Evolutionary conservation across 2,329 filamentous ascomycete genomes (phyloP), one percentile per base, ranked within the genome.

Genomic region (Aspergillus quadricinctus): DNA sequence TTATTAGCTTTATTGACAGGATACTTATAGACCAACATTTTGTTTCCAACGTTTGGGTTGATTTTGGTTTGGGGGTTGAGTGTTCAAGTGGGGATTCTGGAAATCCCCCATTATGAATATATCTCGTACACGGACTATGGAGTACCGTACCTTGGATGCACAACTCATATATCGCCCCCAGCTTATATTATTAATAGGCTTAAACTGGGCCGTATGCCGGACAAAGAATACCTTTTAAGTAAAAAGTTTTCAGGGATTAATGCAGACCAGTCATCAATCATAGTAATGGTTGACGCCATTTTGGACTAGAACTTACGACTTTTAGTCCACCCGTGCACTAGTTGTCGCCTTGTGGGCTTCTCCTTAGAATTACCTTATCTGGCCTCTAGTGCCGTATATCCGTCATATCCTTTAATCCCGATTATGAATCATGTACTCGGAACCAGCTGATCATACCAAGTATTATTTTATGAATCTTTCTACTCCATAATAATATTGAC

Each of bases 201-300:
- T 59, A 52, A 54, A 50, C 51, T 59, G 53, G 45, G 54, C 57
- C 59, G 49, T 61, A 54, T 50, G 59, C 59, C 59, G 57, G 59
- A 57, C 57, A 57, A 23, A 23, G 28, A 55, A 45, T 45, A 17
- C 19, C 45, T n/a, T 45, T 14, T 29, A n/a, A 19, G n/a, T 40
- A 23, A 23, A 23, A 23, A 23, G 23, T 23, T 7, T 37, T 35
- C 11, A 7, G 17, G 6, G 6, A 17, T 37, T 37, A 37, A 37
- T 17, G 31, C 31, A 37, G 50, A 52, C 25, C 40, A 52, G 50
- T 52, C 40, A 46, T 29, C 21, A 23, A 41, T 41, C 21, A 28
- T 43, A 28, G 35, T 28, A 43, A 52, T 48, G 23, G 19, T 31
- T 37, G 45, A 41, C 52, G 50, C 54, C 50, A 53, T 46, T 45